Conservation (phyloP, 345 rosid genomes). For the Excoecaria agallocha region DNA sequence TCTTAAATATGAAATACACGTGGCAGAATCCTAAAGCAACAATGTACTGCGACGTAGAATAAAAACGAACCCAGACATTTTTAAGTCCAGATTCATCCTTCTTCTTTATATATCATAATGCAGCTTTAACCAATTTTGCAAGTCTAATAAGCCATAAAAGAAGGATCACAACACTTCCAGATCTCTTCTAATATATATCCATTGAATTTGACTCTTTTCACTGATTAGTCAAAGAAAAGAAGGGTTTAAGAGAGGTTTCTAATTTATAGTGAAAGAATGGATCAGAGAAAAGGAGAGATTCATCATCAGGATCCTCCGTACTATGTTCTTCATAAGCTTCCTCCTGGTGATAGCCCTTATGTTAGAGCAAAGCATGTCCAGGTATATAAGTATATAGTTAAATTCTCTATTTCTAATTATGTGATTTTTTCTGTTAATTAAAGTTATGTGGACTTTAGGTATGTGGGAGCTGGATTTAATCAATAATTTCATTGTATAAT, state of each 20-base stretch:
- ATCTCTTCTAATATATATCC: not conserved
- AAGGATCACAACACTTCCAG: not conserved
- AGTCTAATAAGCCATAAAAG: not conserved
- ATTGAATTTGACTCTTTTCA: not conserved
- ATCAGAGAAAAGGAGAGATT: not conserved
- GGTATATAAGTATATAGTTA: constrained; percentile 32
- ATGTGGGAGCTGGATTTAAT: too few relatives aligned
- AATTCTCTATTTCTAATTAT: not conserved
- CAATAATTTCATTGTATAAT: not conserved
- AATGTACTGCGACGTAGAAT: not conserved
- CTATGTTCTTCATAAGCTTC: constrained; percentile 74
- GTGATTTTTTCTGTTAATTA: not conserved
- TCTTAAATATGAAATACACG: not conserved
- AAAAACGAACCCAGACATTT: not conserved
- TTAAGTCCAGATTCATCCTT: not conserved
- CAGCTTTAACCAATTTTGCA: not conserved
- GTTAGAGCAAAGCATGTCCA: constrained; percentile 87
- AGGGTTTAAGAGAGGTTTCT: not conserved
- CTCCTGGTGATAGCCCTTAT: constrained; percentile 82
- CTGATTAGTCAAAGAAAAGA: too few relatives aligned
- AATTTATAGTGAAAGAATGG: not conserved
- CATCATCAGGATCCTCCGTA: constrained; percentile 19
- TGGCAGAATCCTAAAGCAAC: not conserved
- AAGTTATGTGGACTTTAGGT: too few relatives aligned
- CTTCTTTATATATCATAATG: not conserved